Evolutionary conservation across 768 basidiomycete species (phyloP).

Genomic region (Fistulinella prunicolor): DNA sequence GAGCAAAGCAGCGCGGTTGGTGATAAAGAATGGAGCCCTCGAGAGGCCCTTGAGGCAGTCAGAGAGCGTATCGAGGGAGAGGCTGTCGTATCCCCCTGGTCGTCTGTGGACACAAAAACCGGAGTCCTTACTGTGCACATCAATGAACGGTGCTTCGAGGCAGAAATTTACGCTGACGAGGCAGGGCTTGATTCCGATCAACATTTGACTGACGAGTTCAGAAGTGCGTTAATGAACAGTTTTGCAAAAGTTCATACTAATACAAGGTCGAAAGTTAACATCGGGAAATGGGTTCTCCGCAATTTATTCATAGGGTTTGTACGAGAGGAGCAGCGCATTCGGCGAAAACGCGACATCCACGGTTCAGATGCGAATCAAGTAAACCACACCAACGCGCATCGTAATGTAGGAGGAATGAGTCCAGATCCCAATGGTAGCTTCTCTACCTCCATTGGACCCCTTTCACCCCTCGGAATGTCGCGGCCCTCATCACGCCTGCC

Average conservation of each 20-base stretch:
- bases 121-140: constrained; percentile 87
- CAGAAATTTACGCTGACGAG: constrained; percentile 94
- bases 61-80: constrained; percentile 94
- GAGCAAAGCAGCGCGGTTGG: constrained; percentile 33
- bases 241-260: constrained; percentile 8
- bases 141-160: constrained; percentile 86
- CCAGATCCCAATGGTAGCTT: constrained; percentile 26
- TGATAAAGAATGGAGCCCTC: constrained; percentile 58
- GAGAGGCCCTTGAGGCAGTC: constrained; percentile 85
- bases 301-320: constrained; percentile 84
- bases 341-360: constrained; percentile 32
- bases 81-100: constrained; percentile 82
- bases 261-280: constrained; percentile 58
- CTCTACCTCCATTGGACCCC: constrained; percentile 19
- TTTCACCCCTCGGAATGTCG: constrained; percentile 32
- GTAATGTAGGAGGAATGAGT: constrained; percentile 20
- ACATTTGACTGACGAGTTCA: constrained; percentile 70
- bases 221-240: constrained; percentile 51
- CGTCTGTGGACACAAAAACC: constrained; percentile 83
- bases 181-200: constrained; percentile 64
- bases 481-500: constrained; percentile 23
- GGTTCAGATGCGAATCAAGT: constrained; percentile 16
- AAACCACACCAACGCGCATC: constrained; percentile 21
- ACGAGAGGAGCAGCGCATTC: constrained; percentile 57
- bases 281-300: constrained; percentile 87